Conservation (phyloP, 2,329 filamentous ascomycete species). For the Hypoxylon sp. region DNA sequence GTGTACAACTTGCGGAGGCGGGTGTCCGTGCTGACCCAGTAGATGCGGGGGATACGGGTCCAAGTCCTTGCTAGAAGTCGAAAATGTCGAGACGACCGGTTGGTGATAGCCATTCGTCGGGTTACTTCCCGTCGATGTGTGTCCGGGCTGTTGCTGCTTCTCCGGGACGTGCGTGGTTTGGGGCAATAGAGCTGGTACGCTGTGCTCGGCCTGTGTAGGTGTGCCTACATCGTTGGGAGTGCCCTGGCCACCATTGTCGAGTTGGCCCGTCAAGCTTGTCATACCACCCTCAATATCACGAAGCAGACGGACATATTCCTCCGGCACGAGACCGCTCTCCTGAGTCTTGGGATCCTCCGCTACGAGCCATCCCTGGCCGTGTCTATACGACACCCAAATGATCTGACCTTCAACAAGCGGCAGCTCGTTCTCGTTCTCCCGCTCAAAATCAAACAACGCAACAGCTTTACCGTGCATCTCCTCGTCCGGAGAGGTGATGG, state of each 20-base stretch:
- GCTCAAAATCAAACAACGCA: conserved; percentile 92
- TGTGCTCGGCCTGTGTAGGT: conserved; percentile 71
- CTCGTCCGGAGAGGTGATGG: conserved; percentile 93
- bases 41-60: conserved; percentile 76
- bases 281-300: conserved; percentile 93
- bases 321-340: conserved; percentile 93
- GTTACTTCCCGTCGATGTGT: conserved; percentile 58
- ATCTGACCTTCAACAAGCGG: conserved; percentile 94
- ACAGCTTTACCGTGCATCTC: conserved; percentile 98
- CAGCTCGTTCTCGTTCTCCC: conserved; percentile 96
- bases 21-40: conserved; percentile 71
- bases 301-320: conserved; percentile 93
- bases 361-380: conserved; percentile 97
- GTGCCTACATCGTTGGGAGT: conserved; percentile 69
- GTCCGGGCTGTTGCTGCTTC: conserved; percentile 48
- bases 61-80: conserved; percentile 76
- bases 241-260: conserved; percentile 63
- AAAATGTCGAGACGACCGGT: conserved; percentile 75
- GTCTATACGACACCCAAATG: conserved; percentile 94
- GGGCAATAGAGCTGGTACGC: conserved; percentile 37
- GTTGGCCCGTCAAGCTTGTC: conserved; percentile 74
- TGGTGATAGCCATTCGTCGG: conserved; percentile 74
- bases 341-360: conserved; percentile 94
- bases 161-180: conserved; percentile 31
- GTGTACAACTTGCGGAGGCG: conserved; percentile 73